A percentile compares a stretch with the other conserved stretches of the same genome.
Conservation (phyloP, 176 grass and related monocot species). For the Cymbopogon citratus region DNA sequence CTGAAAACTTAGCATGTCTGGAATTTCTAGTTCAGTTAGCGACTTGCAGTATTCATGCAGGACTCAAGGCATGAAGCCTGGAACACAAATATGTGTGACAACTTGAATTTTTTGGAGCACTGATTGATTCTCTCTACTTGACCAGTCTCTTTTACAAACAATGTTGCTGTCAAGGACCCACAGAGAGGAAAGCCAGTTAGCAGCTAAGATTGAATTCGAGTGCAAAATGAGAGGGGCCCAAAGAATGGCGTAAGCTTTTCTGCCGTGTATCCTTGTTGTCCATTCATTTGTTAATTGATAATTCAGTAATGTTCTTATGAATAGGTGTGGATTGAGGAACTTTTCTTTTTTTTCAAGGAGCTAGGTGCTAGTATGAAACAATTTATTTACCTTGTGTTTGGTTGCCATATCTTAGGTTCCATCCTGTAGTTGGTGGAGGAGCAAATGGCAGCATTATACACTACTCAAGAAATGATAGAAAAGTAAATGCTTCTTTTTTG, state of each 20-base stretch:
- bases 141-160: slow-evolving; percentile 89
- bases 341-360: not conserved
- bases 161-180: slow-evolving; percentile 83
- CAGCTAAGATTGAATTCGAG: slow-evolving; percentile 82
- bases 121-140: slow-evolving; percentile 23
- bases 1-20: not conserved
- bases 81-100: not conserved
- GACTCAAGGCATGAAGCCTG: not conserved
- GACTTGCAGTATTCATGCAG: not conserved
- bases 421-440: slow-evolving; percentile 87
- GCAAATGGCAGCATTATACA: slow-evolving; percentile 88
- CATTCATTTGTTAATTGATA: slow-evolving; percentile 15
- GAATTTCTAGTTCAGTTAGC: slow-evolving; percentile 3
- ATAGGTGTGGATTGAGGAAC: not conserved
- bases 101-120: not conserved
- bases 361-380: not conserved
- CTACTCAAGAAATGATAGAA: slow-evolving; percentile 88
- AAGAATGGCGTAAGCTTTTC: slow-evolving; percentile 88
- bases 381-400: slow-evolving; percentile 2
- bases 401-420: slow-evolving; percentile 57
- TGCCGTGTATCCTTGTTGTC: slow-evolving; percentile 10
- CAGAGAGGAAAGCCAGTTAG: slow-evolving; percentile 69
- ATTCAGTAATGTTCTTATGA: not conserved
- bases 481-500: slow-evolving; percentile 24
- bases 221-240: slow-evolving; percentile 98